Conservation (phyloP, 768 basidiomycete genomes). For the Pholiota microspora region DNA sequence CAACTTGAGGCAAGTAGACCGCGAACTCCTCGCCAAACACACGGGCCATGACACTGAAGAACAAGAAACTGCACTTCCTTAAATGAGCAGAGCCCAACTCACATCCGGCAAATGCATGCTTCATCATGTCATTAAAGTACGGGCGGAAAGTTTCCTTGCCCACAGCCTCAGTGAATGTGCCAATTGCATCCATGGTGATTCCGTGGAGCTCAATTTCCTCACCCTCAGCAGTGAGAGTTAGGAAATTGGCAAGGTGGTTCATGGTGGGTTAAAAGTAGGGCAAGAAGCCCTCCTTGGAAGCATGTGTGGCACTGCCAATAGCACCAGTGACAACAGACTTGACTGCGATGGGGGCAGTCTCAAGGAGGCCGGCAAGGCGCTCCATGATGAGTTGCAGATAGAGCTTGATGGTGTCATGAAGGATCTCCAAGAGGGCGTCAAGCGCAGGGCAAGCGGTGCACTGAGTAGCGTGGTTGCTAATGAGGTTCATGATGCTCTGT, state of each 20-base stretch:
- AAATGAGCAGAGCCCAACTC: slow-evolving; percentile 84
- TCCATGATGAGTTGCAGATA: slow-evolving; percentile 96
- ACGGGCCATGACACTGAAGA: slow-evolving; percentile 98
- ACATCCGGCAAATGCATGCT: slow-evolving; percentile 87
- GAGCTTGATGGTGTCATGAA: slow-evolving; percentile 85
- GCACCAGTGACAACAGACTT: slow-evolving; percentile 96
- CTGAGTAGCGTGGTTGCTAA: slow-evolving; percentile 85
- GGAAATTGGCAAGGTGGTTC: slow-evolving; percentile 84
- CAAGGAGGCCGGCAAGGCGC: slow-evolving; percentile 81
- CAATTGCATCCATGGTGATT: slow-evolving; percentile 98
- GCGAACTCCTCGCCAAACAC: slow-evolving; percentile 96
- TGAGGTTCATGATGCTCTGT: slow-evolving; percentile 87
- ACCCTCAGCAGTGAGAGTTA: slow-evolving; percentile 79
- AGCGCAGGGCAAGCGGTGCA: slow-evolving; percentile 94
- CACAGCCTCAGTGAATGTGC: slow-evolving; percentile 96
- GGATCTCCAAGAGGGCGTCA: slow-evolving; percentile 92
- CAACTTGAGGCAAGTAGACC: slow-evolving; percentile 78
- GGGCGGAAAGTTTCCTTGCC: slow-evolving; percentile 93
- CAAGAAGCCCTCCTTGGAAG: slow-evolving; percentile 85
- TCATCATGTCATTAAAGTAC: slow-evolving; percentile 96
- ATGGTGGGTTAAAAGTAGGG: slow-evolving; percentile 96
- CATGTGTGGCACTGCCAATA: slow-evolving; percentile 97
- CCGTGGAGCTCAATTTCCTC: slow-evolving; percentile 95
- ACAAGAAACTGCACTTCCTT: slow-evolving; percentile 94
- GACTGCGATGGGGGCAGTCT: slow-evolving; percentile 80